Percentiles rank a stretch among this genome's conserved stretches.
Evolutionary conservation across 352 stramenopile species (phyloP).

Genomic region (Pythium coloratum): DNA sequence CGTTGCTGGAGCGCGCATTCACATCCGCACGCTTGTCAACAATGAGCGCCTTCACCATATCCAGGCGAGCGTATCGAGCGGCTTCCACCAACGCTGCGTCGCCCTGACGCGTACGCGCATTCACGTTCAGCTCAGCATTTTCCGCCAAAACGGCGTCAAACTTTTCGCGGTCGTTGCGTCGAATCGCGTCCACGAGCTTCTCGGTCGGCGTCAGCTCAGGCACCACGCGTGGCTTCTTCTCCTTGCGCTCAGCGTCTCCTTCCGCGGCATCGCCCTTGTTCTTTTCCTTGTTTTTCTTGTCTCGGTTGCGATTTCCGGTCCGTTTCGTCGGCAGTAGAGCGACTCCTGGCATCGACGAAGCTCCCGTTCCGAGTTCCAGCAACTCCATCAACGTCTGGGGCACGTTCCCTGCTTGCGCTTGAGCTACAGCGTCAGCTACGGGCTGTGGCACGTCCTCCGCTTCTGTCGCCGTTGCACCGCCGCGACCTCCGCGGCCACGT

Average conservation of each 20-base stretch:
- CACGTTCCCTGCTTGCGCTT: background rate
- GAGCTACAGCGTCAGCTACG: background rate
- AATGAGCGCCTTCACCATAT: constrained; percentile 44
- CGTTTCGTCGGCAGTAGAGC: background rate
- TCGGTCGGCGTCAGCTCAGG: constrained; percentile 22
- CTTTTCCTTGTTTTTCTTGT: constrained; percentile 2
- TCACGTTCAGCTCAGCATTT: constrained; percentile 35
- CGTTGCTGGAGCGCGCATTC: constrained; percentile 40
- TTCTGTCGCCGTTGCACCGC: background rate
- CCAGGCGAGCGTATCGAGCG: constrained; percentile 49
- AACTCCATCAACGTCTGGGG: no score
- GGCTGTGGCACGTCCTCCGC: background rate
- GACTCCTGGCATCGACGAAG: background rate
- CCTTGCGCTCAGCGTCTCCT: background rate
- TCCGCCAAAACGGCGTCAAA: constrained; percentile 33
- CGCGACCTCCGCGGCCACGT: background rate
- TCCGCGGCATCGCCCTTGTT: background rate
- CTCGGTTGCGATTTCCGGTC: background rate
- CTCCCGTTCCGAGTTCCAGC: background rate
- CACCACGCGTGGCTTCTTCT: background rate
- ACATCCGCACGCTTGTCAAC: constrained; percentile 29
- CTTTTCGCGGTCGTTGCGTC: constrained; percentile 19
- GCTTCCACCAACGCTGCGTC: constrained; percentile 53
- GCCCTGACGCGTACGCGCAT: constrained; percentile 36
- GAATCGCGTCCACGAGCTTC: constrained; percentile 36